These are phyloP conservation scores for Cordyceps militaris DNA, from an alignment of 2,329 filamentous ascomycete genomes.

Conservation along the genomic window DNA sequence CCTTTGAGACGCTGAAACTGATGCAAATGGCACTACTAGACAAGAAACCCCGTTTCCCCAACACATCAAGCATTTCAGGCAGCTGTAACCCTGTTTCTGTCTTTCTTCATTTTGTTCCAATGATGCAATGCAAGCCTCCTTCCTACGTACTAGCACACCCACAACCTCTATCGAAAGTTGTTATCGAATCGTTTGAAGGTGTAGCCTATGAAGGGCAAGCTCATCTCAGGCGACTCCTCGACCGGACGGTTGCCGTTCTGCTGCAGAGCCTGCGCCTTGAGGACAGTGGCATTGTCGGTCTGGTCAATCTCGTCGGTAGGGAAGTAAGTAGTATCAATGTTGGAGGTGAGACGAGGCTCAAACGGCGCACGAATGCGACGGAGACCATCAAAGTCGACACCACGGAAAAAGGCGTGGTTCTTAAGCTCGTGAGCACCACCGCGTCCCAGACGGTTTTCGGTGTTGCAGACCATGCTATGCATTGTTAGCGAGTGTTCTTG, in stretches of 20 bases:
- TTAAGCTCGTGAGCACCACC: constrained; percentile 89
- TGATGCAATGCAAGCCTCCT: neutral
- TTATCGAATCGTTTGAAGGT: constrained; percentile 91
- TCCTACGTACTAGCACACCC: neutral
- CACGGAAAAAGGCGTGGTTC: constrained; percentile 89
- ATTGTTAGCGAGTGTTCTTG: constrained; percentile 13
- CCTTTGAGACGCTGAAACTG: neutral
- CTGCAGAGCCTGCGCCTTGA: constrained; percentile 75
- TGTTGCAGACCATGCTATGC: constrained; percentile 83
- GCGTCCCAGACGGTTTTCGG: constrained; percentile 83
- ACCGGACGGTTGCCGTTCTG: constrained; percentile 48
- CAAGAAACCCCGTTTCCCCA: neutral
- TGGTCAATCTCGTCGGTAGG: constrained; percentile 98
- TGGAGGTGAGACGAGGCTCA: constrained; percentile 85
- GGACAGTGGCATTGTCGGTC: constrained; percentile 81
- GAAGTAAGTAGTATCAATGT: constrained; percentile 97
- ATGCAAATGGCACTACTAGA: constrained; percentile 2
- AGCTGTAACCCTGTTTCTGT: neutral
- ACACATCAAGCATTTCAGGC: neutral
- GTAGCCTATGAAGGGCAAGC: constrained; percentile 63
- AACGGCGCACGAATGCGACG: constrained; percentile 92
- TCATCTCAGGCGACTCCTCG: constrained; percentile 88
- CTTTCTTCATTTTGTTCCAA: neutral
- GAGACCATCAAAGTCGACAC: constrained; percentile 89
- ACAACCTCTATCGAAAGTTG: constrained; percentile 49